phyloP scores from a whole-genome alignment of 2,329 filamentous ascomycete genomes.

The Gnomoniopsis sp. region DNA sequence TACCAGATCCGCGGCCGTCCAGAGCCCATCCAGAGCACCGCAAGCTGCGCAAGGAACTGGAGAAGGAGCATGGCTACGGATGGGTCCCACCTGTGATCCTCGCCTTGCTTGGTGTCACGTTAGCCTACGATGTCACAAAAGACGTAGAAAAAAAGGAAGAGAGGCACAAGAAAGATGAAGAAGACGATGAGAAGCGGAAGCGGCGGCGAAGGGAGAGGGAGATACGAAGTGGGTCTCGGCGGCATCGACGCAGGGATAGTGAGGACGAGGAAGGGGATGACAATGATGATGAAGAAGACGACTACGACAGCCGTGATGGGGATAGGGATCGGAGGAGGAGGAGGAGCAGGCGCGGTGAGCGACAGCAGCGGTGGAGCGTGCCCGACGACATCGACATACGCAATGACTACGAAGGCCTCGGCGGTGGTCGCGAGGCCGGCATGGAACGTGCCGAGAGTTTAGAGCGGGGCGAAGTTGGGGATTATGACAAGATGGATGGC shows the following conservation, averaged over 20 bases:
- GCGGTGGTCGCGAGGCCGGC: neutral
- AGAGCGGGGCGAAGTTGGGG: neutral
- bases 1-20: slow-evolving; percentile 32
- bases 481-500: neutral
- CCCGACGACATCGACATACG: neutral
- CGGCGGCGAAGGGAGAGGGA: neutral
- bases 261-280: neutral
- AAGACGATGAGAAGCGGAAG: slow-evolving; percentile 17
- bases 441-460: neutral
- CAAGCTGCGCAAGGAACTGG: slow-evolving; percentile 33
- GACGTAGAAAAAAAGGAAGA: slow-evolving; percentile 34
- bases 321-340: neutral
- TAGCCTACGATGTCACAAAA: slow-evolving; percentile 38
- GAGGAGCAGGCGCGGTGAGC: neutral
- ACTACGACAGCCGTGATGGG: neutral
- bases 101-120: slow-evolving; percentile 31
- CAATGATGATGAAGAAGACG: neutral
- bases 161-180: slow-evolving; percentile 22
- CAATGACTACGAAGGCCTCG: neutral
- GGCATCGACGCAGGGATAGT: neutral
- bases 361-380: neutral
- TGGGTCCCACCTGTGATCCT: slow-evolving; percentile 38
- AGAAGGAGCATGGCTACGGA: slow-evolving; percentile 38
- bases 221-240: neutral
- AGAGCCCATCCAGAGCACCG: slow-evolving; percentile 36